A percentile compares a stretch with the other conserved stretches of the same genome.
Conservation (phyloP, 768 basidiomycete species). For the Roridomyces roridus region DNA sequence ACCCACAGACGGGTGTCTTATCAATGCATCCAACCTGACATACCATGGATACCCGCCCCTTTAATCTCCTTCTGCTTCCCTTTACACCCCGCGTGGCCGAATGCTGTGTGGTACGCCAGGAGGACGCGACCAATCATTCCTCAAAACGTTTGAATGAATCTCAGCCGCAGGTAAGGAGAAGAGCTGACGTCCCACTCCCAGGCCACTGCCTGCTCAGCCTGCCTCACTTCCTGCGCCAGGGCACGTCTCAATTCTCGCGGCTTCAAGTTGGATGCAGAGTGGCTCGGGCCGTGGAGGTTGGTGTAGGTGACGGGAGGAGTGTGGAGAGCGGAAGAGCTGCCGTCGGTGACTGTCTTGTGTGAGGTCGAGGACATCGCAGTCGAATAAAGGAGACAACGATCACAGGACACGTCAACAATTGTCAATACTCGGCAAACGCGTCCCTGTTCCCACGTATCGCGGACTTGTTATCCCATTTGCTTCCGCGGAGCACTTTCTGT, state of each 20-base stretch:
- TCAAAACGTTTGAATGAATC: background rate
- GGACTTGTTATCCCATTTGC: no score
- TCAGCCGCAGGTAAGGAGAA: no score
- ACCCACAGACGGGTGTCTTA: no score
- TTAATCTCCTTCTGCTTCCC: slow-evolving; percentile 83
- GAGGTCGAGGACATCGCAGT: slow-evolving; percentile 10
- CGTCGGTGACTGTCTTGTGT: slow-evolving; percentile 4
- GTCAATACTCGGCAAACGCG: no score
- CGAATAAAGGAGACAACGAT: background rate
- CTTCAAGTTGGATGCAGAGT: no score
- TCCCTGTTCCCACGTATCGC: no score
- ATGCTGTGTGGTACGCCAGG: slow-evolving; percentile 50
- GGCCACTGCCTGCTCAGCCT: no score
- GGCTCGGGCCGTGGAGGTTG: slow-evolving; percentile 18
- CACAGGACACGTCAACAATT: background rate
- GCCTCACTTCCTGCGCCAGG: no score
- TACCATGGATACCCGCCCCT: slow-evolving; percentile 70
- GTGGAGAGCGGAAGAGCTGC: slow-evolving; percentile 16
- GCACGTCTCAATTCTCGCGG: slow-evolving; percentile 16
- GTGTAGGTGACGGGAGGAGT: slow-evolving; percentile 20
- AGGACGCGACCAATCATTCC: slow-evolving; percentile 4
- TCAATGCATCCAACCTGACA: no score
- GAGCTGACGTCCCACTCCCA: no score
- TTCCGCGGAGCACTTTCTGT: no score
- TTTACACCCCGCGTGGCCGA: slow-evolving; percentile 71